Percentiles rank a stretch among this genome's conserved stretches.
Conservation (phyloP, 176 grass and related monocot species). For the Oryza nivara region DNA sequence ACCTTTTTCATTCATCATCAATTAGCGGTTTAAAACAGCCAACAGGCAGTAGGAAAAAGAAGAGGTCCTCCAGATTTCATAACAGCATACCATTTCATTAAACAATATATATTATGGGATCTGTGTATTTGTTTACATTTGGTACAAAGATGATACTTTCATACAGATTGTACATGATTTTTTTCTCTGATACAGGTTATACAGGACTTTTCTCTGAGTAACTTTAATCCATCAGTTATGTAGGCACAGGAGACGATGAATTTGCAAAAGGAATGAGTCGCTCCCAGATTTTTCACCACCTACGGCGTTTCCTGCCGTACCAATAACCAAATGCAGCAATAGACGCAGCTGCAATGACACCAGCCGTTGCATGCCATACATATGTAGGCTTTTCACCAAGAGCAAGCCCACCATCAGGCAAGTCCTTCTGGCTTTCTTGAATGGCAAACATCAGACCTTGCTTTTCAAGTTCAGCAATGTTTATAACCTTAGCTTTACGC, state of each 20-base stretch:
- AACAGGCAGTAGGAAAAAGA: not conserved
- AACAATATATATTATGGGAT: slow-evolving; percentile 21
- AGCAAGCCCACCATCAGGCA: slow-evolving; percentile 43
- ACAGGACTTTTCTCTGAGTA: not conserved
- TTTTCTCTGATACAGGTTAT: not conserved
- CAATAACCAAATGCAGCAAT: slow-evolving; percentile 78
- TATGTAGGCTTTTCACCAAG: slow-evolving; percentile 53
- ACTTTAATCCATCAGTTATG: not conserved
- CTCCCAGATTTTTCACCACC: slow-evolving; percentile 47
- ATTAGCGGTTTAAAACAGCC: no score
- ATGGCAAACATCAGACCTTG: slow-evolving; percentile 71
- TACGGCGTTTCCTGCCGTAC: slow-evolving; percentile 65
- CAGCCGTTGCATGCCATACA: slow-evolving; percentile 63
- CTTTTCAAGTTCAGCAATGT: slow-evolving; percentile 60
- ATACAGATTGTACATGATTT: slow-evolving; percentile 3
- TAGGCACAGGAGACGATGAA: not conserved
- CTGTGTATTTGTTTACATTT: slow-evolving; percentile 26
- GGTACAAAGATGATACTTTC: slow-evolving; percentile 27
- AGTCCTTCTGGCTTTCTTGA: slow-evolving; percentile 59
- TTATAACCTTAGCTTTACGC: slow-evolving; percentile 49
- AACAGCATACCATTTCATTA: not conserved
- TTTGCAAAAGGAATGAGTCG: not conserved
- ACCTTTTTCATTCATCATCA: no score
- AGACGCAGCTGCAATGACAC: slow-evolving; percentile 54
- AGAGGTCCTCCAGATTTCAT: not conserved